Percentiles rank a stretch among this genome's conserved stretches.
Evolutionary conservation across 2,329 filamentous ascomycete species (phyloP).

Genomic region (Fusarium buxicola): DNA sequence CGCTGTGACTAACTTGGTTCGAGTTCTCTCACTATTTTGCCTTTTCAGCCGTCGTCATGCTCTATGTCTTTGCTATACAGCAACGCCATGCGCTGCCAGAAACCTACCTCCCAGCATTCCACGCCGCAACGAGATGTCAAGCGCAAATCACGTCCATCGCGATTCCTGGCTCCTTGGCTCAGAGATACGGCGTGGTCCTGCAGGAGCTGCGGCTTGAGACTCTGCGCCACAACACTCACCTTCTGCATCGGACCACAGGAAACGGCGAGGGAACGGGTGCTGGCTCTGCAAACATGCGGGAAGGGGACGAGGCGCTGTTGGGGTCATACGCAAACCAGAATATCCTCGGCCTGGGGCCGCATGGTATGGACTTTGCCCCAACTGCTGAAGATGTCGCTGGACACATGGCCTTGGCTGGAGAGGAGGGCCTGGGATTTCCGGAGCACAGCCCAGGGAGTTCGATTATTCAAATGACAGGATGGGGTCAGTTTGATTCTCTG

Average conservation of each 20-base stretch:
- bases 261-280: not conserved
- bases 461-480: slow-evolving; percentile 27
- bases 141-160: slow-evolving; percentile 53
- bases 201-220: slow-evolving; percentile 50
- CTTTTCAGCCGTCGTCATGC: slow-evolving; percentile 57
- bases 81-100: slow-evolving; percentile 44
- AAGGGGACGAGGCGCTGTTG: not conserved
- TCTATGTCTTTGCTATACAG: slow-evolving; percentile 60
- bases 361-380: not conserved
- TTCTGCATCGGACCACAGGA: slow-evolving; percentile 1
- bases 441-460: slow-evolving; percentile 6
- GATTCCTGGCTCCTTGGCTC: slow-evolving; percentile 52
- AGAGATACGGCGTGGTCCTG: slow-evolving; percentile 57
- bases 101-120: slow-evolving; percentile 48
- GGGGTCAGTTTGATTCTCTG: slow-evolving; percentile 42
- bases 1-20: slow-evolving; percentile 49
- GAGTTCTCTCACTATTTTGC: slow-evolving; percentile 57
- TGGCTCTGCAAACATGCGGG: not conserved
- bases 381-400: not conserved
- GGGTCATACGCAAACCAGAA: slow-evolving; percentile 3
- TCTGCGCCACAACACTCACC: slow-evolving; percentile 38
- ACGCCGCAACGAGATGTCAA: slow-evolving; percentile 55
- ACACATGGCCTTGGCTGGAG: slow-evolving; percentile 1
- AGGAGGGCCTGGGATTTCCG: slow-evolving; percentile 8
- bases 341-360: not conserved